Evolutionary conservation across 768 basidiomycete species (phyloP).

Genomic region (Kwoniella sp.): DNA sequence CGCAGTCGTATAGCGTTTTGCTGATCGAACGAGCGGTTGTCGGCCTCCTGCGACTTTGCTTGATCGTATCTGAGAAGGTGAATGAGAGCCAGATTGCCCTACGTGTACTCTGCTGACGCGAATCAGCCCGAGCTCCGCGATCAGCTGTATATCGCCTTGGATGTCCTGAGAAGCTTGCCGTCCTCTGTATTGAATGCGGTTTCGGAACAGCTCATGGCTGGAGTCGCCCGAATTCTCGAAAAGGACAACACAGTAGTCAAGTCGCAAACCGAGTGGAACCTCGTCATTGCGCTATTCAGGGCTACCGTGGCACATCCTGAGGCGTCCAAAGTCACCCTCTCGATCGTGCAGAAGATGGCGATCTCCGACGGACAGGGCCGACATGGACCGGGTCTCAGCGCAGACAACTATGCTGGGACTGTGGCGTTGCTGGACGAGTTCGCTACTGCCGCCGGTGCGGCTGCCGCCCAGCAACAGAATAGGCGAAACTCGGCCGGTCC

Average conservation of each 20-base stretch:
- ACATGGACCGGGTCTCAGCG: constrained; percentile 55
- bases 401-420: constrained; percentile 76
- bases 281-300: constrained; percentile 80
- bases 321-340: constrained; percentile 79
- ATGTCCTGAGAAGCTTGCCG: constrained; percentile 77
- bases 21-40: constrained; percentile 92
- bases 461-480: constrained; percentile 61
- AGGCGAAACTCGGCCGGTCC: constrained; percentile 37
- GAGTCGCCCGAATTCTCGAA: constrained; percentile 72
- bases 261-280: constrained; percentile 92
- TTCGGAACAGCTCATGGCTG: constrained; percentile 82
- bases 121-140: constrained; percentile 74
- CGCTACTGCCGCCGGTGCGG: constrained; percentile 65
- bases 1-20: constrained; percentile 78
- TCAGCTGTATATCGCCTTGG: constrained; percentile 90
- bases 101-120: background rate
- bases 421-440: constrained; percentile 81
- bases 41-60: constrained; percentile 75
- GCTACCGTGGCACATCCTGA: constrained; percentile 80
- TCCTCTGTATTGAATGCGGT: constrained; percentile 71
- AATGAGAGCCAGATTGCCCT: constrained; percentile 25
- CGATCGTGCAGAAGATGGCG: constrained; percentile 65
- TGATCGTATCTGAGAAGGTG: constrained; percentile 75
- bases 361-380: constrained; percentile 59
- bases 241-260: constrained; percentile 71